phyloP scores from a whole-genome alignment of 495 filamentous ascomycete species.

The Amphirosellinia nigrospora region DNA sequence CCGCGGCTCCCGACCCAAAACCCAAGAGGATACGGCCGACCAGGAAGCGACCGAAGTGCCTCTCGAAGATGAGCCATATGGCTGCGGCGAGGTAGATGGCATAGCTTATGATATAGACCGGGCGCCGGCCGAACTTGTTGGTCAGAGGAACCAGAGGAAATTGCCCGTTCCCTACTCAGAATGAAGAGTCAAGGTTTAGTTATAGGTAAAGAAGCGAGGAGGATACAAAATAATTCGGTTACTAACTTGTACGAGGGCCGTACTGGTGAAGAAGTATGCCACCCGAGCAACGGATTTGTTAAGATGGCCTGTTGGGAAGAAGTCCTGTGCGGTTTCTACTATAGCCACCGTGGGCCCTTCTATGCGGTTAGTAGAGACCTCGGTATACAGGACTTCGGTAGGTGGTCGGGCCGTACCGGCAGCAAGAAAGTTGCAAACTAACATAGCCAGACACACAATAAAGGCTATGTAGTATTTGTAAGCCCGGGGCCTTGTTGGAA shows the following conservation, averaged over 20 bases:
- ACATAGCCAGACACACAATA: conserved; percentile 58
- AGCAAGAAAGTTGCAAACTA: conserved; percentile 62
- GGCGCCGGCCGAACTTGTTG: conserved; percentile 61
- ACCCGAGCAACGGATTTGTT: conserved; percentile 48
- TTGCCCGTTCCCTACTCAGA: conserved; percentile 54
- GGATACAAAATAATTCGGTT: not conserved
- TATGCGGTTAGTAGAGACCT: not conserved
- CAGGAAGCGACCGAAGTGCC: conserved; percentile 50
- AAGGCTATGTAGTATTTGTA: conserved; percentile 57
- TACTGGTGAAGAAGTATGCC: conserved; percentile 60
- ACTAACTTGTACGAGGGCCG: conserved; percentile 37
- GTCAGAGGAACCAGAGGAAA: conserved; percentile 62
- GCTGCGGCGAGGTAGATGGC: conserved; percentile 49
- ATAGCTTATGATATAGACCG: conserved; percentile 58
- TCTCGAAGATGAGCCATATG: conserved; percentile 55
- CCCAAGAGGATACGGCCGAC: conserved; percentile 57
- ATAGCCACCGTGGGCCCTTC: conserved; percentile 57
- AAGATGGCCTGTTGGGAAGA: conserved; percentile 46
- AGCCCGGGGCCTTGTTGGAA: conserved; percentile 47
- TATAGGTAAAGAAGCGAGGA: not conserved
- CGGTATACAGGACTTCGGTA: not conserved
- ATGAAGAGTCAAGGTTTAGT: not conserved
- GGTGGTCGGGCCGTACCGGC: conserved; percentile 39
- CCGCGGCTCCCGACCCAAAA: conserved; percentile 58
- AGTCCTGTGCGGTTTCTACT: conserved; percentile 51